Base-by-base conservation (phyloP, 75 land plant genomes). In the Cunninghamia lanceolata region DNA sequence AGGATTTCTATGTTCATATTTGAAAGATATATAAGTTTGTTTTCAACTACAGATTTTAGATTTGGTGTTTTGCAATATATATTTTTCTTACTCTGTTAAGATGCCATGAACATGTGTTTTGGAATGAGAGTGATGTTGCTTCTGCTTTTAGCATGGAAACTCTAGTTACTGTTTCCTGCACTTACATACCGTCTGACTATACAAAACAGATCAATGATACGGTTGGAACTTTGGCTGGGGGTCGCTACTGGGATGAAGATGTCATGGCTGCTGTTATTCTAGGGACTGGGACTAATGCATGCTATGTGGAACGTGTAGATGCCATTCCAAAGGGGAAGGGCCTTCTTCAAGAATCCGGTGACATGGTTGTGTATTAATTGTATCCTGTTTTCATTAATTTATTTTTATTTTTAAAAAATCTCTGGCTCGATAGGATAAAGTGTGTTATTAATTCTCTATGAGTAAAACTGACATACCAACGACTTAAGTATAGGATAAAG, bases 251-350 rank as follows among this genome's bases (percentile, higher is more conserved):
- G 53, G 88, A 94, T 81, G 84, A 85, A 50, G 93, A 95, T 90
- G 96, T 93, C 68, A 88, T 90, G 90, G 91, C 90, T 86, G 93
- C 93, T 81, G 93, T 95, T 56, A 95, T 95, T 81, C 81, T 95
- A 82, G 96, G 96, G 46, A 95, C 96, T 88, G 96, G 96, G 28
- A 93, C 96, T 38, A 95, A 95, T 88, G 96, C 96, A 34, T 95
- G 96, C 66, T 95, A 95, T 86, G 93, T 94, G 2, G 96, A 95
- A 85, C 85, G 91, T 85, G 91, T 88, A 45, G 88, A 92, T 71
- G 91, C 90, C 17, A 90, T 94, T 77, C 90, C 93, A 25, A 93
- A 94, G 53, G 89, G 89, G 92, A 86, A 90, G 71, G 94, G 92
- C 11, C 86, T 88, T 25, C 21, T 85, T 43, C 92, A 91, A 70